Conservation (phyloP, 345 rosid genomes). For the Bruguiera parviflora region DNA sequence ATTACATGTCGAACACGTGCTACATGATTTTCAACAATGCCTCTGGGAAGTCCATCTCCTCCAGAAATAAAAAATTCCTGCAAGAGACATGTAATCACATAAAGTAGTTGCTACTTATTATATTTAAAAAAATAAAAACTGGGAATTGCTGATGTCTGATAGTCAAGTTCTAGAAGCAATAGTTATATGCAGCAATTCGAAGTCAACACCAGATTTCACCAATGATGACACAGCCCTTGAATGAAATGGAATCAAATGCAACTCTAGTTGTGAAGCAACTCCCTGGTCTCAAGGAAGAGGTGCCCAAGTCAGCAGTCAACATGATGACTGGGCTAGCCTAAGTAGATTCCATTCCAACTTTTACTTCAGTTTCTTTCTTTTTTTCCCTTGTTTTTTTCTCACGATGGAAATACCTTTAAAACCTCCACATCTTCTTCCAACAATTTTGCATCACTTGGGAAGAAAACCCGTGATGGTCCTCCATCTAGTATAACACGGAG, state of each 20-base stretch:
- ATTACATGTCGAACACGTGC: slow-evolving; percentile 77
- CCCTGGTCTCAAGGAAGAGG: neutral
- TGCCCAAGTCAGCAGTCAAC: neutral
- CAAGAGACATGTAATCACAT: slow-evolving; percentile 2
- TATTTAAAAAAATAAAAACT: neutral
- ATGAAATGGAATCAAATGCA: neutral
- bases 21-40: slow-evolving; percentile 91
- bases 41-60: slow-evolving; percentile 97
- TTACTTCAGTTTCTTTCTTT: neutral
- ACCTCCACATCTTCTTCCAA: slow-evolving; percentile 84
- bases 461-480: slow-evolving; percentile 69
- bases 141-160: neutral
- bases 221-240: neutral
- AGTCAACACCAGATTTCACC: neutral
- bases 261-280: neutral
- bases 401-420: slow-evolving; percentile 56
- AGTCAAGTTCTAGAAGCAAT: neutral
- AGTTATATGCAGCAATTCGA: neutral
- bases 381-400: neutral
- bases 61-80: slow-evolving; percentile 97
- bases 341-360: neutral
- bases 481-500: slow-evolving; percentile 87
- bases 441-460: slow-evolving; percentile 63
- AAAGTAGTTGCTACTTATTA: neutral
- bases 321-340: too few relatives aligned